Conservation (phyloP, 176 grass and related monocot genomes). For the Oryza nivara region DNA sequence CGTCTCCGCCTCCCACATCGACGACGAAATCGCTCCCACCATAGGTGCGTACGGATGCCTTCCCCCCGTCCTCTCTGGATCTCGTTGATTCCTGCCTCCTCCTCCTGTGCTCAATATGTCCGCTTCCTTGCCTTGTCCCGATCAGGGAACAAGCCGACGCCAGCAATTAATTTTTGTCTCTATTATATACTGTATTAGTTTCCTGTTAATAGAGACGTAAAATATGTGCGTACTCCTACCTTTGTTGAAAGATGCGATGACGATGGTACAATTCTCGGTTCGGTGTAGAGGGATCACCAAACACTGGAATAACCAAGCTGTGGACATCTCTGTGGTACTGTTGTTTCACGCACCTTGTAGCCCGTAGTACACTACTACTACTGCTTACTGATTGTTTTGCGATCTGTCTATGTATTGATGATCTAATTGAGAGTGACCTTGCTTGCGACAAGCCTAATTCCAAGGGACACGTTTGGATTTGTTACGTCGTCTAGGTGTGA, state of each 20-base stretch:
- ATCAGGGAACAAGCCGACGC: neutral
- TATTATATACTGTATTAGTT: neutral
- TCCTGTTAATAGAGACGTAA: neutral
- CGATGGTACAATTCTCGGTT: neutral
- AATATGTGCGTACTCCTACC: neutral
- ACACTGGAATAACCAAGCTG: neutral
- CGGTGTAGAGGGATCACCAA: neutral
- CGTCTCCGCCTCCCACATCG: slow-evolving; percentile 58
- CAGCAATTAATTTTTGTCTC: slow-evolving; percentile 7
- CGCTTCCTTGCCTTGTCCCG: slow-evolving; percentile 19
- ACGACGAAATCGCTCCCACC: slow-evolving; percentile 59
- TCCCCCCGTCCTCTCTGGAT: neutral
- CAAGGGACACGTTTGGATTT: neutral
- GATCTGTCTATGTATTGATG: neutral
- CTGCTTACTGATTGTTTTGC: neutral
- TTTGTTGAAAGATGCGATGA: neutral
- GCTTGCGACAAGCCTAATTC: neutral
- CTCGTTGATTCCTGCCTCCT: slow-evolving; percentile 22
- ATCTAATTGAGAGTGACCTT: neutral
- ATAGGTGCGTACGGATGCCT: slow-evolving; percentile 43
- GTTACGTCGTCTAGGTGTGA: neutral
- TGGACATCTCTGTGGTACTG: neutral
- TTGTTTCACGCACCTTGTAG: neutral
- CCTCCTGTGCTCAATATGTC: neutral
- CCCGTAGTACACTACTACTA: neutral